Base-by-base conservation (phyloP, 257 asterid species). In the Misopates orontium region DNA sequence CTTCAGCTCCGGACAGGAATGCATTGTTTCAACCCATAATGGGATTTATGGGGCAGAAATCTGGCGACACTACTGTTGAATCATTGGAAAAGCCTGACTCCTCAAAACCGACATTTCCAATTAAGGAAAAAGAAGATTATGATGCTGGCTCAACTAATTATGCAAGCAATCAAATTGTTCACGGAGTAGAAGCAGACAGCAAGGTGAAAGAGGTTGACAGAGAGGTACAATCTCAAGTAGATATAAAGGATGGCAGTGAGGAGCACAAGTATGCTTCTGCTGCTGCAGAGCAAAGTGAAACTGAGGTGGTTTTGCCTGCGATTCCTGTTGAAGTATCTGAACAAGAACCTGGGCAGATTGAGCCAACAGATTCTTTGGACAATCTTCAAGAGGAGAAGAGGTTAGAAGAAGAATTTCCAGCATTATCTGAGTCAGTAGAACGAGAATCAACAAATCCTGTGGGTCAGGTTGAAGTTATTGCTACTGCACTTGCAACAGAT, bases 1-100 rank as follows among this genome's bases (percentile, higher is more conserved):
- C 96, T 56, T 75, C 86, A 49, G 63, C 86, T n/a, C n/a, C n/a
- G 0, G 97, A 90, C 23, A 67, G 87, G 73, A 89, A 83, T 74
- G 78, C 84, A 14, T 62, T 83, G 60, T 86, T 84, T 56, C 87
- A 83, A 21, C 97, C 95, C n/a, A 87, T 84, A 69, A 85, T 78
- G 75, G 82, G 88, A 57, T 80, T 86, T 73, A 82, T 85, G 89
- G 96, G 91, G 75, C 95, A 83, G 66, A 82, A 78, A 78, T 73
- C 77, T 23, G 92, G 24, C 61, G 94, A 77, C 63, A 57, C 64
- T 64, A 60, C 74, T 63, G 66, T 17, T n/a, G 95, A 78, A 67
- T 73, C 89, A 41, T 54, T 24, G 57, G 88, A 68, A 60, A 74
- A 73, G 61, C 48, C 82, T 50, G 75, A 78, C 60, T 45, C 78